Percentiles rank a stretch among this genome's conserved stretches.
Evolutionary conservation across 1,139 yeast genomes (phyloP).

Genomic region (Magnusiomyces paraingens): DNA sequence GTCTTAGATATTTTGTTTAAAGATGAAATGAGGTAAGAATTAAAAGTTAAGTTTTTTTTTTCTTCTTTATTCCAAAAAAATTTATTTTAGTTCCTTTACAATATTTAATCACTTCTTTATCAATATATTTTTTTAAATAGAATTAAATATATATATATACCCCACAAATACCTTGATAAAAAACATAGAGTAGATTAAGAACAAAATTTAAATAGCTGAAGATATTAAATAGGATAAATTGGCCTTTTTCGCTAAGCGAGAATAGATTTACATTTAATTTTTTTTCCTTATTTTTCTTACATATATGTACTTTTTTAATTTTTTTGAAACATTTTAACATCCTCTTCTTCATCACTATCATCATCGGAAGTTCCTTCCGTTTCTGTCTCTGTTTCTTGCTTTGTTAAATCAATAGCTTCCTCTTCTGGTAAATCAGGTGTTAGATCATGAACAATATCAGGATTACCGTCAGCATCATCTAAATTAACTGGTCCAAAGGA

Average conservation of each 20-base stretch:
- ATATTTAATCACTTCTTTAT: no score
- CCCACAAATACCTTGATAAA: no score
- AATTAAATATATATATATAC: no score
- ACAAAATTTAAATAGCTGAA: no score
- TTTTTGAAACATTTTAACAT: background rate
- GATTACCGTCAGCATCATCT: background rate
- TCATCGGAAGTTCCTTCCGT: background rate
- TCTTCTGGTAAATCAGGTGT: background rate
- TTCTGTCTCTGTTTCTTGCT: background rate
- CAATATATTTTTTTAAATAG: no score
- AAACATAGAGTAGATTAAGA: no score
- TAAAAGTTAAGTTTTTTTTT: no score
- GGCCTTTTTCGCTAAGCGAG: no score
- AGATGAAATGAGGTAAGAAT: background rate
- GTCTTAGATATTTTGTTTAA: background rate
- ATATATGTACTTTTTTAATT: background rate
- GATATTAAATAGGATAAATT: no score
- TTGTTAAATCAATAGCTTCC: background rate
- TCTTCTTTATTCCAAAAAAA: no score
- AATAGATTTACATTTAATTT: no score
- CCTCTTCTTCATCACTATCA: background rate
- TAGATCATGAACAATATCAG: background rate
- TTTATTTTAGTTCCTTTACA: no score
- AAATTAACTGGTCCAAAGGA: background rate
- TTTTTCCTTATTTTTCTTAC: background rate